A percentile compares a stretch with the other conserved stretches of the same genome.
phyloP scores from a whole-genome alignment of 75 land plant species.

The Cryptomeria japonica region DNA sequence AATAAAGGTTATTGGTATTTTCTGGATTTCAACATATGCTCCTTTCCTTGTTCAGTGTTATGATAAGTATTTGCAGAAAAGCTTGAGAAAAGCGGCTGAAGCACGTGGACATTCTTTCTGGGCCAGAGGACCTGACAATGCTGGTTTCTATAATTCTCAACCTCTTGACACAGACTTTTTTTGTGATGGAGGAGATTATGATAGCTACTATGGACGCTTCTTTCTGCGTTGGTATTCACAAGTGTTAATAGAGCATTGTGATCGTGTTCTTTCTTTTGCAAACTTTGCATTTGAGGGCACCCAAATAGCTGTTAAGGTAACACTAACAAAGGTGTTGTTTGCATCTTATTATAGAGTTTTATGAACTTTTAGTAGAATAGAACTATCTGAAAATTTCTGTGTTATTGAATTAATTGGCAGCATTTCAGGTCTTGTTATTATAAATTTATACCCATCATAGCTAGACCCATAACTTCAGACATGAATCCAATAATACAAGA shows the following conservation, averaged over 20 bases:
- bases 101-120: slow-evolving; percentile 79
- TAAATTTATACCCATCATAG: too few relatives aligned
- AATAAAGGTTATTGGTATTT: neutral
- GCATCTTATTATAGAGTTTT: neutral
- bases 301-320: slow-evolving; percentile 78
- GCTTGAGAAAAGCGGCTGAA: slow-evolving; percentile 68
- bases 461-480: neutral
- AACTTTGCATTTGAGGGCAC: slow-evolving; percentile 76
- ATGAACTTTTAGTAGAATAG: too few relatives aligned
- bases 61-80: slow-evolving; percentile 78
- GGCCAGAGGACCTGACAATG: slow-evolving; percentile 83
- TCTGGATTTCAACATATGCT: neutral
- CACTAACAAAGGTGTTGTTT: neutral
- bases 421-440: too few relatives aligned
- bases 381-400: too few relatives aligned
- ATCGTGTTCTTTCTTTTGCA: slow-evolving; percentile 72
- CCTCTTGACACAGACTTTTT: slow-evolving; percentile 92
- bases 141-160: slow-evolving; percentile 81
- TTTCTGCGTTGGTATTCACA: slow-evolving; percentile 91
- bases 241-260: slow-evolving; percentile 77
- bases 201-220: slow-evolving; percentile 93
- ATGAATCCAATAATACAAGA: too few relatives aligned
- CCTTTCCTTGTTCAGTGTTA: slow-evolving; percentile 62
- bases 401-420: too few relatives aligned
- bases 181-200: slow-evolving; percentile 87